Evolutionary conservation across 805 yeast genomes (phyloP), one percentile per base, ranked within the genome.

Genomic region (Ogataea sp.): DNA sequence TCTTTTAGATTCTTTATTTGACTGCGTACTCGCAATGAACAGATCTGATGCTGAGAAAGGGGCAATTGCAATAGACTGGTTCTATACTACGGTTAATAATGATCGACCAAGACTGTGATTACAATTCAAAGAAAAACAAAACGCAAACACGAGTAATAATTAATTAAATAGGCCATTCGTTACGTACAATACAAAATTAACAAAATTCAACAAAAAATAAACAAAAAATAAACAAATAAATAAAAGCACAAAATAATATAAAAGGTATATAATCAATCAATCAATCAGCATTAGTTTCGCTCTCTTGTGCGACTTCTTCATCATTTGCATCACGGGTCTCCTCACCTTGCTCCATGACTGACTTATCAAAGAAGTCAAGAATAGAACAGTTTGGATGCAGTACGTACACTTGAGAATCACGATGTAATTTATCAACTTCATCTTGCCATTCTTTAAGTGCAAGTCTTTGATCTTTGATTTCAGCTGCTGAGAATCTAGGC

Each of bases 311-410:
- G 11, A 54, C 62, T 6, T 48, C 57, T 17, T 53, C 65, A 17
- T 50, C 57, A 30, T 30, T 11, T 27, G 49, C 49, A 10, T 66
- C 64, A 17, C 3, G 70, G 43, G 75, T 79, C 43, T 68, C 67
- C 35, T 76, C 44, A 20, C 39, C 70, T 44, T 30, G 33, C 6
- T 30, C 33, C 16, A 17, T 5, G 11, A 16, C 33, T 38, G 38
- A 32, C 42, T 48, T 73, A 43, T 73, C 79, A 45, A 75, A 69
- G 56, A 73, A 71, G 49, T 84, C 94, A 47, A 80, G 70, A 42
- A 83, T 75, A 15, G 88, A 83, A 63, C 89, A 83, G 59, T 86
- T 86, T 40, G 96, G 96, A 65, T 86, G 95, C 40, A 76, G 59
- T 26, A 75, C 75, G 46, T 71, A 76, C 14, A 73, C 64, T 42